Base-by-base conservation (phyloP, 148 eudicot species). In the Fallopia convolvulus region DNA sequence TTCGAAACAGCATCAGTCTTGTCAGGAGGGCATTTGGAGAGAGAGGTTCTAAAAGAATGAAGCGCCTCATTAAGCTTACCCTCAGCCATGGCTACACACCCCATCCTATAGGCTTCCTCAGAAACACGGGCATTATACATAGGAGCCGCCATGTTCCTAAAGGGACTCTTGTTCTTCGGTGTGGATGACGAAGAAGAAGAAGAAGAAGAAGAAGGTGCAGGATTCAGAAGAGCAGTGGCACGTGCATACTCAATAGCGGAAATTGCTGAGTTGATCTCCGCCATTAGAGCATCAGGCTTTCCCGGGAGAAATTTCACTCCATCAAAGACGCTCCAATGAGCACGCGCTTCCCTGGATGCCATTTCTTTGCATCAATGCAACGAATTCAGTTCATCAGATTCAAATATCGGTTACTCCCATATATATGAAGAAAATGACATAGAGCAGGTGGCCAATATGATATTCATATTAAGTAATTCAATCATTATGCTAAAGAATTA, bases 11-110 rank as follows among this genome's bases (percentile, higher is more conserved):
- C 91, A 74, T 89, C 90, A 70, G 86, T 87, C 78, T 82, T 82
- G 26, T 85, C 84, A 77, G 94, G 94, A 7, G 97, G 97, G 83
- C 94, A 92, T 71, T 89, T 90, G 33, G 93, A 85, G 2, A 92
- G 88, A 77, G 97, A 89, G 40, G 84, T 42, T 60, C 84, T 89
- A 78, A 92, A 81, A 8, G 97, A 89, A n/a, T 86, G 78, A 79
- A 92, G 83, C 33, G 91, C 93, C 80, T 86, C 91, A 46, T 90
- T 88, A 23, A 92, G 81, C 83, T 89, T 92, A 18, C 92, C 97
- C 33, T 87, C 86, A 75, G 92, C 89, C 82, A 90, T 81, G 47
- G 91, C 85, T 21, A 82, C 88, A 78, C 90, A 79, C 41, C 92
- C 97, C 32, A 80, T 81, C 70, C 82, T 90, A 77, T 90, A 92